These are phyloP conservation scores for Trametes sanguinea DNA, from an alignment of 768 basidiomycete species.

Conservation along the genomic window DNA sequence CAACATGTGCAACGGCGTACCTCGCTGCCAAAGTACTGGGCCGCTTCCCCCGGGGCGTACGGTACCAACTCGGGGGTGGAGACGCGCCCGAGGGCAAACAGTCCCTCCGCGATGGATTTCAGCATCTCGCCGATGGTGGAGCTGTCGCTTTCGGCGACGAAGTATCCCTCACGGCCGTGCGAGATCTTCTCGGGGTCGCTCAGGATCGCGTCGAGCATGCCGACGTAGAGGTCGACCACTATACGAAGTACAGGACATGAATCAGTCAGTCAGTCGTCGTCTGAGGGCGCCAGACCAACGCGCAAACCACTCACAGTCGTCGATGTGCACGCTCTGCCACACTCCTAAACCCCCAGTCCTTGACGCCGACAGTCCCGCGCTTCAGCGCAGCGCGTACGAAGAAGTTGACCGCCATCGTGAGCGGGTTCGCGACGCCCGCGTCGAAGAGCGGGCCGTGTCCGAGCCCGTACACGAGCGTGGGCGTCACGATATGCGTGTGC, in stretches of 20 bases:
- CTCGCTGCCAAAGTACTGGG: constrained; percentile 18
- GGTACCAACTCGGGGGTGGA: constrained; percentile 39
- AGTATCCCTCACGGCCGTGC: constrained; percentile 39
- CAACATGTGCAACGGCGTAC: too few relatives aligned
- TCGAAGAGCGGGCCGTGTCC: constrained; percentile 58
- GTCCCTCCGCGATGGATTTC: constrained; percentile 36
- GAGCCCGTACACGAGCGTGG: constrained; percentile 58
- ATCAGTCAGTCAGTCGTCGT: too few relatives aligned
- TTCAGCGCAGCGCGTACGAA: constrained; percentile 46
- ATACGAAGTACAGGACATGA: too few relatives aligned
- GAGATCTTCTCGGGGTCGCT: constrained; percentile 22
- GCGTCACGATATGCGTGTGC: constrained; percentile 51
- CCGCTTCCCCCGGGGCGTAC: constrained; percentile 47
- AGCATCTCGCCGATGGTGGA: constrained; percentile 33
- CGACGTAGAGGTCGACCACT: constrained; percentile 46
- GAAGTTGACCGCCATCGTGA: constrained; percentile 49
- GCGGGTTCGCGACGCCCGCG: constrained; percentile 49
- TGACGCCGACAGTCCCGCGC: constrained; percentile 50
- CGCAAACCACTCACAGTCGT: constrained; percentile 40
- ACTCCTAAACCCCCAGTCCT: constrained; percentile 57
- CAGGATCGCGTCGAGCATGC: constrained; percentile 41
- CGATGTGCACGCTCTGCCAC: constrained; percentile 59
- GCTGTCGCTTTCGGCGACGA: constrained; percentile 33
- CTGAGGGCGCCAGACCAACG: too few relatives aligned
- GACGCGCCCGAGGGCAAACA: constrained; percentile 31